These are phyloP conservation scores for Fusarium sp. DNA, from an alignment of 2,329 filamentous ascomycete species.

Conservation along the genomic window DNA sequence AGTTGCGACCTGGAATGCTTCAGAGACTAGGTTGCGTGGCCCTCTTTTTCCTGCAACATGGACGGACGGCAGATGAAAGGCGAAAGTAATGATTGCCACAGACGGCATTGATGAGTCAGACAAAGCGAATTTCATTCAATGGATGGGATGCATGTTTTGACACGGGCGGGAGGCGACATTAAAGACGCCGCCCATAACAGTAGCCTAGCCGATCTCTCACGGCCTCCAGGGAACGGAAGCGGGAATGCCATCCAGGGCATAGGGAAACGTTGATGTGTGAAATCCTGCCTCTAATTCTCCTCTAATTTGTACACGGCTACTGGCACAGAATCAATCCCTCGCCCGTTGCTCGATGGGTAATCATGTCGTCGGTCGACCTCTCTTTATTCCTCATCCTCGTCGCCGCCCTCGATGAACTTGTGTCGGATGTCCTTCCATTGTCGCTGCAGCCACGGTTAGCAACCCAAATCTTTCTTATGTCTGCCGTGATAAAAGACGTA, in stretches of 20 bases:
- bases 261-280: slow-evolving; percentile 34
- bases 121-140: neutral
- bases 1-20: slow-evolving; percentile 17
- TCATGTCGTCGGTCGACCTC: slow-evolving; percentile 20
- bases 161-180: neutral
- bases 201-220: neutral
- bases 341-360: slow-evolving; percentile 29
- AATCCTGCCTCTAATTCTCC: slow-evolving; percentile 46
- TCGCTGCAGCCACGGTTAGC: slow-evolving; percentile 69
- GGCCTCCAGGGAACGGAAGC: neutral
- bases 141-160: neutral
- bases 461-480: slow-evolving; percentile 7
- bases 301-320: slow-evolving; percentile 51
- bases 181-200: neutral
- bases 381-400: slow-evolving; percentile 54
- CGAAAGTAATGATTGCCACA: neutral
- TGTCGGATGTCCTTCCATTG: slow-evolving; percentile 99
- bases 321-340: slow-evolving; percentile 43
- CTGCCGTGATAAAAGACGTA: slow-evolving; percentile 64
- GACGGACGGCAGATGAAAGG: neutral
- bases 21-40: neutral
- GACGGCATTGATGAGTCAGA: slow-evolving; percentile 8
- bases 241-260: slow-evolving; percentile 8
- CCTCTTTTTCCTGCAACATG: neutral
- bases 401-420: slow-evolving; percentile 80